phyloP scores from a whole-genome alignment of 257 asterid genomes.

The Lycium barbarum region DNA sequence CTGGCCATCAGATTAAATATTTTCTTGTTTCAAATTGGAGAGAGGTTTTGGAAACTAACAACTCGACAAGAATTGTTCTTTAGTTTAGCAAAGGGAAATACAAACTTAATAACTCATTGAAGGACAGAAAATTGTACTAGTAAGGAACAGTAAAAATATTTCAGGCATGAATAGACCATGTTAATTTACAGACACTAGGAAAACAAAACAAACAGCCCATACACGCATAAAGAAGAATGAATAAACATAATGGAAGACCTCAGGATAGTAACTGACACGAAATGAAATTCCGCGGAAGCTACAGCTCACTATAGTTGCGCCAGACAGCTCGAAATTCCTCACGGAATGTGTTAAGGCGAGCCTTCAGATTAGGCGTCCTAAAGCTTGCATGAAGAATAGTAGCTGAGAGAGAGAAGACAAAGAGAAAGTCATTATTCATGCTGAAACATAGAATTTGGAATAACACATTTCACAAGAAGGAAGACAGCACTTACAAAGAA shows the following conservation, averaged over 20 bases:
- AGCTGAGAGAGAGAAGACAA: slow-evolving; percentile 51
- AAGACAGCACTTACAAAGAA: slow-evolving; percentile 62
- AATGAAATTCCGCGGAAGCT: slow-evolving; percentile 38
- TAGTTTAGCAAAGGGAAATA: not conserved
- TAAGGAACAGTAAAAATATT: not conserved
- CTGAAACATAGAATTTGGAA: not conserved
- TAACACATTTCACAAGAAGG: slow-evolving; percentile 23
- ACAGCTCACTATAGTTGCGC: slow-evolving; percentile 95
- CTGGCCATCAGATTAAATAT: not conserved
- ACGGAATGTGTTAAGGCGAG: slow-evolving; percentile 94
- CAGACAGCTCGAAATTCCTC: slow-evolving; percentile 98
- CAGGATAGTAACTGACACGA: slow-evolving; percentile 43
- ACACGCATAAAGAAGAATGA: not conserved
- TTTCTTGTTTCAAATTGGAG: not conserved
- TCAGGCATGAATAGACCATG: not conserved
- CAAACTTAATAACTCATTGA: not conserved
- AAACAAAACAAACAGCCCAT: not conserved
- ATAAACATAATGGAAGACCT: slow-evolving; percentile 18
- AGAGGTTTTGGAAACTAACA: not conserved
- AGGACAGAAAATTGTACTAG: not conserved
- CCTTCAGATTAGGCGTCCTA: slow-evolving; percentile 96
- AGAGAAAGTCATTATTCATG: slow-evolving; percentile 11
- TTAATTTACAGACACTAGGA: not conserved
- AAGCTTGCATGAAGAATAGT: slow-evolving; percentile 87
- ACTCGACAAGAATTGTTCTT: not conserved